These are phyloP conservation scores for Trametes hirsuta DNA, from an alignment of 1,284 basidiomycete genomes.

Conservation along the genomic window DNA sequence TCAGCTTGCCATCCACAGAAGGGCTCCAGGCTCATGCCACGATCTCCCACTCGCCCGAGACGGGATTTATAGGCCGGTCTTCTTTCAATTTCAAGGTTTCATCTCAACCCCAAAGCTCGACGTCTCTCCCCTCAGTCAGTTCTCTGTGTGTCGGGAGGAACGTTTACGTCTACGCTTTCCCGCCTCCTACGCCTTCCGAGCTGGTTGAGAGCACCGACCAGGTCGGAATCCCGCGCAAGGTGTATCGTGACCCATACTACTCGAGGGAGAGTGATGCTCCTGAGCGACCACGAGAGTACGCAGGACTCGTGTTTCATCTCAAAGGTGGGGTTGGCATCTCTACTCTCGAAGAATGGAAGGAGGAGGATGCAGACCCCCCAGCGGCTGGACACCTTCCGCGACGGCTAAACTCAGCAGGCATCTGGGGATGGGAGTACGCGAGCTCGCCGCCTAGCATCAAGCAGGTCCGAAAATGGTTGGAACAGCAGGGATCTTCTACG, in stretches of 20 bases:
- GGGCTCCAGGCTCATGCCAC: not conserved
- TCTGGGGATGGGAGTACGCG: slow-evolving; percentile 82
- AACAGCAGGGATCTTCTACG: slow-evolving; percentile 28
- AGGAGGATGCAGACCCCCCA: not conserved
- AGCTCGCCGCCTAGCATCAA: slow-evolving; percentile 61
- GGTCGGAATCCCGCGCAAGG: slow-evolving; percentile 57
- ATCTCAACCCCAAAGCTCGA: not conserved
- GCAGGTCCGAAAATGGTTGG: slow-evolving; percentile 57
- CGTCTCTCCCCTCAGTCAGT: not conserved
- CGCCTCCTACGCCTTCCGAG: slow-evolving; percentile 59
- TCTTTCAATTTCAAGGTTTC: not conserved
- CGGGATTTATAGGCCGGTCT: not conserved
- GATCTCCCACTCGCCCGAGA: not conserved
- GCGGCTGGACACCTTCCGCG: not conserved
- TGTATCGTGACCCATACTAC: slow-evolving; percentile 83
- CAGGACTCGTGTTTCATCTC: slow-evolving; percentile 75
- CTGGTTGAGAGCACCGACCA: slow-evolving; percentile 57
- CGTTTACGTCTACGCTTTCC: slow-evolving; percentile 44
- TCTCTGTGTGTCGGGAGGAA: not conserved
- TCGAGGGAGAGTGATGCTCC: slow-evolving; percentile 77
- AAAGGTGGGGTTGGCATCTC: slow-evolving; percentile 60
- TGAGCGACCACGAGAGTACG: slow-evolving; percentile 73
- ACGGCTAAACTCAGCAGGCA: slow-evolving; percentile 22
- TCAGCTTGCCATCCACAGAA: not conserved
- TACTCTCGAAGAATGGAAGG: slow-evolving; percentile 56